Evolutionary conservation across 2,329 filamentous ascomycete genomes (phyloP).

Genomic region (Lasiodiplodia sp.): DNA sequence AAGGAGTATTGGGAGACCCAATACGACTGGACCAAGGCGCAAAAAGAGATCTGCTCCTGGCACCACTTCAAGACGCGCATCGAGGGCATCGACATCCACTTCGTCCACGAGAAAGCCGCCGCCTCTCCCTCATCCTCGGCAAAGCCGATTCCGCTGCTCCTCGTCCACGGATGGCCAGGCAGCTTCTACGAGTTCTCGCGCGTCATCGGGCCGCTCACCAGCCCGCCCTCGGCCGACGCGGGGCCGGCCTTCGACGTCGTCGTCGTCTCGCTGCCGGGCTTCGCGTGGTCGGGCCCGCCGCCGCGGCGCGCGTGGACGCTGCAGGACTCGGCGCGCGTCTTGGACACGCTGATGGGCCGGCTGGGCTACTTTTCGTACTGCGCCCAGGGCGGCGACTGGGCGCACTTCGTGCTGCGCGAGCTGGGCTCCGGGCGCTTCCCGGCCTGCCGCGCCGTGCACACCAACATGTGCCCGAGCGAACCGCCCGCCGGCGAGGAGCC

Average conservation of each 20-base stretch:
- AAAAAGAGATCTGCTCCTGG: slow-evolving; percentile 43
- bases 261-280: slow-evolving; percentile 65
- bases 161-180: slow-evolving; percentile 56
- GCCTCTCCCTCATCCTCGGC: slow-evolving; percentile 34
- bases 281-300: slow-evolving; percentile 54
- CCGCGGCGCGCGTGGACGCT: slow-evolving; percentile 44
- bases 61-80: slow-evolving; percentile 47
- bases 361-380: slow-evolving; percentile 51
- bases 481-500: slow-evolving; percentile 40
- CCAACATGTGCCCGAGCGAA: slow-evolving; percentile 51
- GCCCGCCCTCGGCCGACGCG: slow-evolving; percentile 32
- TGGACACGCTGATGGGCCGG: slow-evolving; percentile 49
- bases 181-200: slow-evolving; percentile 55
- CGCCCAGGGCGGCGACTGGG: slow-evolving; percentile 53
- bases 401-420: slow-evolving; percentile 50
- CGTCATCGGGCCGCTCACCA: slow-evolving; percentile 48
- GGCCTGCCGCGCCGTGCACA: slow-evolving; percentile 50
- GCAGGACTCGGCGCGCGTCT: slow-evolving; percentile 47
- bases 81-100: slow-evolving; percentile 48
- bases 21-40: slow-evolving; percentile 44
- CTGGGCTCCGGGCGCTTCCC: slow-evolving; percentile 45
- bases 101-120: slow-evolving; percentile 46
- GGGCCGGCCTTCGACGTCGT: slow-evolving; percentile 61
- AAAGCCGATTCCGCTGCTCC: slow-evolving; percentile 49
- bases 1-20: slow-evolving; percentile 44